Evolutionary conservation across 176 grass and related monocot species (phyloP), one percentile per base, ranked within the genome.

Genomic region (Luzula sylvatica): DNA sequence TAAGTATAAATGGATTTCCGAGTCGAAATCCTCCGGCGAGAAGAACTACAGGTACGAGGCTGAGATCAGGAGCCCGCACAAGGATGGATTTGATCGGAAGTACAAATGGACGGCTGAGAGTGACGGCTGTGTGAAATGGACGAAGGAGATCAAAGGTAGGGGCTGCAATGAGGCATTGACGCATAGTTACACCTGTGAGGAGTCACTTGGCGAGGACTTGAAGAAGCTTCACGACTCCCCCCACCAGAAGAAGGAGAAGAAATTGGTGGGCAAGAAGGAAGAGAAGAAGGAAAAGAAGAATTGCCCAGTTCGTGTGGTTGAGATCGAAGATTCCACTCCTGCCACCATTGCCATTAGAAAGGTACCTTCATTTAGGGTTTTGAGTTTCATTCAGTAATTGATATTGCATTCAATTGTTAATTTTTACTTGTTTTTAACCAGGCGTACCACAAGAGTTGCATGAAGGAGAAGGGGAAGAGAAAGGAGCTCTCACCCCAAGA

Each of bases 1-100:
- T 67, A 94, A 57, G 87, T 72, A 86, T 52, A 94, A 75, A 50
- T 86, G 87, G 87, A 64, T 75, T 15, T 38, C 81, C 12, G 56
- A 79, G 70, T 75, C 79, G 14, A 86, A 69, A 66, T 67, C 71
- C 15, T 48, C 46, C 23, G 87, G 77, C 3, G 74, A 78, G 46
- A 56, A 35, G 24, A 27, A 24, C 12, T 60, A 82, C 46, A 71
- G 42, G 61, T 94, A 78, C 61, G 80, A 73, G 73, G 78, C 77
- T 2, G 82, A 94, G 52, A 14, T 94, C 32, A 65, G 64, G 20
- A 68, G 70, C 46, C 76, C 74, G 38, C 17, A 55, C 56, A n/a
- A 83, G 1, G 82, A 87, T 46, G 87, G 82, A 0, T 87, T 94
- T 55, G 82, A 87, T 68, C 78, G 82, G 63, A 94, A 87, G 82